Conservation (phyloP, 306 rosid species). For the Phaseolus lunatus region DNA sequence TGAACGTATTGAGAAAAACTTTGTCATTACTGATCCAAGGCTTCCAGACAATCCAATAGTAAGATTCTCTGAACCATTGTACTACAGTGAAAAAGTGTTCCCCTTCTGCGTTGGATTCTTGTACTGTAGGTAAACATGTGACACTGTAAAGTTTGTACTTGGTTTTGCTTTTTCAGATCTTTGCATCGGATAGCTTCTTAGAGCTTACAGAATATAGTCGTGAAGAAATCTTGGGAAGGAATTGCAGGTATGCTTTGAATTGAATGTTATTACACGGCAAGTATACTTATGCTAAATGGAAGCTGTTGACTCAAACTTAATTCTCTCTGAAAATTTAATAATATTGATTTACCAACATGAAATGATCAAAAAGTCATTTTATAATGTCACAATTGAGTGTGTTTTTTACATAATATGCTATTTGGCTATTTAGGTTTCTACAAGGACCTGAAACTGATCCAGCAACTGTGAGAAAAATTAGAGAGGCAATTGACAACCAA, state of each 20-base stretch:
- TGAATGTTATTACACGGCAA: constrained; percentile 8
- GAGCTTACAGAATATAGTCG: constrained; percentile 97
- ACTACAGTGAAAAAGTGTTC: neutral
- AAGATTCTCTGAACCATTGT: constrained; percentile 46
- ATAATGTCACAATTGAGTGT: neutral
- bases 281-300: constrained; percentile 26
- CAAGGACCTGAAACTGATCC: constrained; percentile 99
- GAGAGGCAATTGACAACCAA: constrained; percentile 91
- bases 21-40: constrained; percentile 98
- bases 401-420: constrained; percentile 37
- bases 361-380: neutral
- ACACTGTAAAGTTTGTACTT: constrained; percentile 38
- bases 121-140: constrained; percentile 3
- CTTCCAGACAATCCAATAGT: constrained; percentile 98
- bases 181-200: constrained; percentile 97
- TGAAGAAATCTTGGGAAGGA: constrained; percentile 97
- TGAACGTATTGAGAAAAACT: constrained; percentile 97
- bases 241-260: constrained; percentile 77
- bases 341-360: neutral
- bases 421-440: constrained; percentile 69
- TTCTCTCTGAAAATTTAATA: neutral
- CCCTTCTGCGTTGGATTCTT: constrained; percentile 24
- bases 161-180: constrained; percentile 64
- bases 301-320: constrained; percentile 8
- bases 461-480: constrained; percentile 81